Evolutionary conservation across 345 rosid species (phyloP).

Genomic region (Rhodamnia argentea): DNA sequence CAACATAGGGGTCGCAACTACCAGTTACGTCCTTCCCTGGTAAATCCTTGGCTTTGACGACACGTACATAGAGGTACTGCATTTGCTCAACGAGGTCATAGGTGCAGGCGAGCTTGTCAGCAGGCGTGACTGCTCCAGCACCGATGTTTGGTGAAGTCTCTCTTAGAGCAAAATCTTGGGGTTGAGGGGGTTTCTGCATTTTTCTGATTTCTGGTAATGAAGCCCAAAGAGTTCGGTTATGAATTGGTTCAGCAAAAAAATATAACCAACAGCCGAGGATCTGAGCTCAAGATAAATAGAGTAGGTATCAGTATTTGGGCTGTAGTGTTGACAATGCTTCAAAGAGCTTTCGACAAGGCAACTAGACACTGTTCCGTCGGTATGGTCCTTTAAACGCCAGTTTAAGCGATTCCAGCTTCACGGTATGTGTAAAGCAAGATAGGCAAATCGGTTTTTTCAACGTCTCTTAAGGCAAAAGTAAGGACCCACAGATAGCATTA

Average conservation of each 20-base stretch:
- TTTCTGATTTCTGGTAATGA: constrained; percentile 1
- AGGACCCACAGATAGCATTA: not conserved
- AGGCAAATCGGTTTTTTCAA: not conserved
- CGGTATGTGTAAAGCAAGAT: not conserved
- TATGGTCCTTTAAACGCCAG: not conserved
- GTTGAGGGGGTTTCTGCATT: constrained; percentile 79
- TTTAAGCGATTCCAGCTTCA: not conserved
- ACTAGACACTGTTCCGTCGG: not conserved
- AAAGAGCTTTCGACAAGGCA: not conserved
- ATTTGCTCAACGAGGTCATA: constrained; percentile 98
- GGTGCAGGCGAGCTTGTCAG: constrained; percentile 77
- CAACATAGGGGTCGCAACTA: constrained; percentile 84
- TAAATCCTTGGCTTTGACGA: constrained; percentile 83
- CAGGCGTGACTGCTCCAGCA: constrained; percentile 41
- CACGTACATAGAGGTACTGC: constrained; percentile 91
- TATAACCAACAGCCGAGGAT: not conserved
- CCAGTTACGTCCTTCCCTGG: constrained; percentile 79
- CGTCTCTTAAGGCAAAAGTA: not conserved
- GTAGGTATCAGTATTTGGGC: not conserved
- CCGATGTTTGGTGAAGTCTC: constrained; percentile 96
- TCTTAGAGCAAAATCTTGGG: constrained; percentile 67
- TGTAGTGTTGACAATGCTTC: not conserved
- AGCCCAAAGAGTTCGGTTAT: not conserved
- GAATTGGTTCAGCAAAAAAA: not conserved
- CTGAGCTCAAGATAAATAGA: not conserved